Conservation (phyloP, 1,139 yeast genomes). For the Blastobotrys proliferans region DNA sequence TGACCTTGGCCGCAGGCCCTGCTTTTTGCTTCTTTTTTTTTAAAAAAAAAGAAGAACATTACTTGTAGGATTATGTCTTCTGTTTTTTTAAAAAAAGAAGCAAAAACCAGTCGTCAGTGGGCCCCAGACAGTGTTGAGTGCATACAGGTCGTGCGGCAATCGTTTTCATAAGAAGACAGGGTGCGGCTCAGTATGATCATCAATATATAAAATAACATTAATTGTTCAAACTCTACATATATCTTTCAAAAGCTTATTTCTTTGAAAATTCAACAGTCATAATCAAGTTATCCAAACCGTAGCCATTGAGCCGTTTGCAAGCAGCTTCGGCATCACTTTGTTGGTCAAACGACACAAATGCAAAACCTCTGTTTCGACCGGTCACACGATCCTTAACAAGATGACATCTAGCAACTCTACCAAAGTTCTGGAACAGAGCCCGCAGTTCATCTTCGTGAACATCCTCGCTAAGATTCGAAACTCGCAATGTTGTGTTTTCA, state of each 20-base stretch:
- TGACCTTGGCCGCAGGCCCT: too few species aligned
- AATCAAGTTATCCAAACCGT: slow-evolving; percentile 89
- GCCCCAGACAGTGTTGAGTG: background rate
- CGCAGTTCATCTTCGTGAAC: slow-evolving; percentile 83
- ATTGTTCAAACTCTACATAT: background rate
- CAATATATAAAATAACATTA: too few species aligned
- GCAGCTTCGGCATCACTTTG: slow-evolving; percentile 74
- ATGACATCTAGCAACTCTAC: slow-evolving; percentile 69
- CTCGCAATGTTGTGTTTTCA: slow-evolving; percentile 83
- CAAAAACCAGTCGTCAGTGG: background rate
- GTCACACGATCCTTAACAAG: slow-evolving; percentile 91
- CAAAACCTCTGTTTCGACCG: slow-evolving; percentile 92
- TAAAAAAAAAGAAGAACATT: background rate
- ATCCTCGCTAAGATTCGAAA: slow-evolving; percentile 83
- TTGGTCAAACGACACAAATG: slow-evolving; percentile 82
- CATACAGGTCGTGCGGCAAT: background rate
- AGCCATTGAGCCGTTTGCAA: slow-evolving; percentile 74
- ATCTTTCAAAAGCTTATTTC: slow-evolving; percentile 17
- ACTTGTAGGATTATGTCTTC: background rate
- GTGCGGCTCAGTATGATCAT: too few species aligned
- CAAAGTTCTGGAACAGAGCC: slow-evolving; percentile 64
- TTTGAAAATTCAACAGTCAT: slow-evolving; percentile 44
- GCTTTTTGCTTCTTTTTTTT: background rate
- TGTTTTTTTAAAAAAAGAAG: background rate
- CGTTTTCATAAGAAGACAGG: too few species aligned